Conservation (phyloP, 2,329 filamentous ascomycete species). For the Fusarium odoratissimum region DNA sequence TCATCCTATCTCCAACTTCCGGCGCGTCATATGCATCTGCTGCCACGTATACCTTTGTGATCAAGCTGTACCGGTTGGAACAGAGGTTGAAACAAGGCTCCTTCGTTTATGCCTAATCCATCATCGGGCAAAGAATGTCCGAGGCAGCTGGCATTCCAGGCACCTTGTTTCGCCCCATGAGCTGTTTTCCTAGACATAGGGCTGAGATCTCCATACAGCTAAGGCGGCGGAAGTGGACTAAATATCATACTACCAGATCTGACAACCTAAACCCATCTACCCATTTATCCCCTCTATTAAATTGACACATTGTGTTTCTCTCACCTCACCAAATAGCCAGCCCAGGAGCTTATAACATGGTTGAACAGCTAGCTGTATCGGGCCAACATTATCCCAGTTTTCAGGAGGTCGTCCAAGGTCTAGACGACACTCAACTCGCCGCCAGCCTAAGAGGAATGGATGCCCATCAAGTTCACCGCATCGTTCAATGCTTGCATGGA, state of each 20-base stretch:
- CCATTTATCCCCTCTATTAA: rapidly evolving
- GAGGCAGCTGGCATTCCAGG: rapidly evolving
- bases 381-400: not conserved
- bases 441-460: not conserved
- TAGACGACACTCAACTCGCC: not conserved
- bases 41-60: not conserved
- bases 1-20: rapidly evolving
- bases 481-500: not conserved
- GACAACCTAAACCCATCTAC: rapidly evolving
- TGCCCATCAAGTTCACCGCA: not conserved
- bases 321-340: rapidly evolving
- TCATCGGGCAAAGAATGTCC: rapidly evolving
- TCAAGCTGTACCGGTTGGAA: not conserved
- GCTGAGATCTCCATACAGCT: not conserved
- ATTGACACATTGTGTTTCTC: rapidly evolving
- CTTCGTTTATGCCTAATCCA: not conserved
- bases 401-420: not conserved
- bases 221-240: not conserved
- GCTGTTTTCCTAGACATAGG: not conserved
- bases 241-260: rapidly evolving
- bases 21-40: not conserved
- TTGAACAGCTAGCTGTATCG: not conserved
- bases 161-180: rapidly evolving
- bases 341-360: not conserved
- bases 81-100: not conserved